A percentile compares a stretch with the other conserved stretches of the same genome.
Conservation (phyloP, 2,329 filamentous ascomycete genomes). For the Penicillium oxalicum region DNA sequence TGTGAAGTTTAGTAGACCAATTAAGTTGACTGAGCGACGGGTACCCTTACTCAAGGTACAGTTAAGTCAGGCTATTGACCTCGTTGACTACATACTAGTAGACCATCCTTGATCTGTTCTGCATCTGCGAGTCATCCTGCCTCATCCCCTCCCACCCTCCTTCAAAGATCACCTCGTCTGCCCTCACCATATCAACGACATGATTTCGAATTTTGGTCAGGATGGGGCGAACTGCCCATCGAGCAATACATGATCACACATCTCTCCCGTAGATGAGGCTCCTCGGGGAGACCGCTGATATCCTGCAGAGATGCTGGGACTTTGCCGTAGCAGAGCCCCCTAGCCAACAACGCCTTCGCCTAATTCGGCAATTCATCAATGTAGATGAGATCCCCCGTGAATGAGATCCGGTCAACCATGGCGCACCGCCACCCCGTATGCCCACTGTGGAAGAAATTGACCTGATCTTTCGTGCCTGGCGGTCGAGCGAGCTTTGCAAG, state of each 20-base stretch:
- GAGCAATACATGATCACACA: neutral
- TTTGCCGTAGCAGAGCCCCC: neutral
- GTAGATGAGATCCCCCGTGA: conserved; percentile 1
- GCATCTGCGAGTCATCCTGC: neutral
- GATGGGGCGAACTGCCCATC: neutral
- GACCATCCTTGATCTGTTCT: neutral
- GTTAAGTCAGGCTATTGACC: too few relatives aligned
- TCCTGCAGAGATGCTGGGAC: neutral
- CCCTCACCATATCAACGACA: neutral
- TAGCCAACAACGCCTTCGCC: neutral
- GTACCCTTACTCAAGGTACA: too few relatives aligned
- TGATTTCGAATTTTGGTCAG: neutral
- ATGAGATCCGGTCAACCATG: conserved; percentile 1
- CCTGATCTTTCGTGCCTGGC: neutral
- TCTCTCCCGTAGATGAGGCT: neutral
- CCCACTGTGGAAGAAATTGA: neutral
- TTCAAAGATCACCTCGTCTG: neutral
- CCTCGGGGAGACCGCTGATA: neutral
- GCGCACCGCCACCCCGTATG: neutral
- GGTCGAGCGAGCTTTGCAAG: neutral
- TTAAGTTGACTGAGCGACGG: too few relatives aligned
- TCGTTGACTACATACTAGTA: too few relatives aligned
- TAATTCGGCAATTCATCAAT: neutral
- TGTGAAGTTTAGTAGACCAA: too few relatives aligned
- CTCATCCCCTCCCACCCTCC: neutral